Base-by-base conservation (phyloP, 371 early-diverging fungal genomes). In the Lichtheimia hyalospora region DNA sequence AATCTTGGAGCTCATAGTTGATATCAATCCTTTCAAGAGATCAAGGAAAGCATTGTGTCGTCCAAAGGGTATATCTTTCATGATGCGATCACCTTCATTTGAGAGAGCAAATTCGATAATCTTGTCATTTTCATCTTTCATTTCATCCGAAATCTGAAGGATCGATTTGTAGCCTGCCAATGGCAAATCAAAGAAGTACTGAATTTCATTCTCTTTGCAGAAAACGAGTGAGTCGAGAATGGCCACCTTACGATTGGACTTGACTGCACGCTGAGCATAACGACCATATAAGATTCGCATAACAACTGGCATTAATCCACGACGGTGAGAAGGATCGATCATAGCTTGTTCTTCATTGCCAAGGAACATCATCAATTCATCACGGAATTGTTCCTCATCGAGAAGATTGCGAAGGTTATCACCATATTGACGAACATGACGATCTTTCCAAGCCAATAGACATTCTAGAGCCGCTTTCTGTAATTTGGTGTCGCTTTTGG, bases 281-380 rank as follows among this genome's bases (percentile, higher is more conserved):
- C 95, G 92, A 20, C 99, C 99, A 67, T 91, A 95, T 8, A 98
- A 81, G 24, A 98, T 68, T 21, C 96, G 89, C 62, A 90, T 77
- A 2, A 96, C 64, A 27, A 94, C 77, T 14, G 87, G 87, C 82
- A 93, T 84, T 21, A 92, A 59, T 27, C 80, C 81, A 5, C 72
- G 70, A 24, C 92, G 91, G 63, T 93, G 89, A 13, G 80, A 69
- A 3, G 76, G 67, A 56, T 88, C 87, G 54, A 93, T 84, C 18
- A 79, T 72, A 6, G 71, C 74, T 27, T 75, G 77, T 28, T 87
- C 82, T 23, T 82, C 64, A 5, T 80, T 81, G 27, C 93, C 70
- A 49, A 89, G 78, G 34, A 95, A 84, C 1, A 87, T 86, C 15
- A 91, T 71, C 21, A 98, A 75, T 60, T 88, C 88, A 61, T 97